Percentiles rank a stretch among this genome's conserved stretches.
phyloP scores from a whole-genome alignment of 805 yeast genomes.

The Saturnispora silvae region DNA sequence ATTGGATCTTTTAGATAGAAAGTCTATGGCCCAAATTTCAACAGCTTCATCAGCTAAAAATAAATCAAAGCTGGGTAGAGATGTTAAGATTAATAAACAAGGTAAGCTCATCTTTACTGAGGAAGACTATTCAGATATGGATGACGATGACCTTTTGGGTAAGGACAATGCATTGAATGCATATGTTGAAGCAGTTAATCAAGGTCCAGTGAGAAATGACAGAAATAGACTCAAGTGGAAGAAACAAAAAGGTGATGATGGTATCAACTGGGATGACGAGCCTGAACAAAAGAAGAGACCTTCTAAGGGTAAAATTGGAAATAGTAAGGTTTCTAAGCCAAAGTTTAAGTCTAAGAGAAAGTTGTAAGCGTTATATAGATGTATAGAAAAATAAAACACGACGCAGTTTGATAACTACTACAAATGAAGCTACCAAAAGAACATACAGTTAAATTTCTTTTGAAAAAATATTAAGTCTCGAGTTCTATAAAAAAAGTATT shows the following conservation, averaged over 20 bases:
- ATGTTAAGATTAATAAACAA: conserved; percentile 43
- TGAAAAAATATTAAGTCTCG: too few species aligned
- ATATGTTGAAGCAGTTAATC: conserved; percentile 84
- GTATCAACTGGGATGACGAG: conserved; percentile 37
- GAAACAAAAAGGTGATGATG: conserved; percentile 37
- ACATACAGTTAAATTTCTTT: too few species aligned
- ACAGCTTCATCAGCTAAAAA: conserved; percentile 40
- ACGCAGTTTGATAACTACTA: not conserved
- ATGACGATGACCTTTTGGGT: conserved; percentile 36
- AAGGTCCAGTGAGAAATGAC: conserved; percentile 92
- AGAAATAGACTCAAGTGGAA: conserved; percentile 82
- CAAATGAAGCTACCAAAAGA: too few species aligned
- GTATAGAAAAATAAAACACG: not conserved
- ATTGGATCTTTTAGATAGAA: conserved; percentile 77
- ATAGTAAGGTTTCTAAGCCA: conserved; percentile 28
- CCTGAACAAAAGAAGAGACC: conserved; percentile 16
- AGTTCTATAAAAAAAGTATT: too few species aligned
- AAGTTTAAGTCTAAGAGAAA: conserved; percentile 52
- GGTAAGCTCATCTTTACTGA: conserved; percentile 66
- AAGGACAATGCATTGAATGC: conserved; percentile 67
- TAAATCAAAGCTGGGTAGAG: conserved; percentile 31
- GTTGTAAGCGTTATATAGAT: conserved; percentile 26
- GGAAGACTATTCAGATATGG: conserved; percentile 25
- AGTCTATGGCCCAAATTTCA: conserved; percentile 78
- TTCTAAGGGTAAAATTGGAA: conserved; percentile 6